Evolutionary conservation across 1,284 basidiomycete genomes (phyloP).

Genomic region (Trichosporon sp.): DNA sequence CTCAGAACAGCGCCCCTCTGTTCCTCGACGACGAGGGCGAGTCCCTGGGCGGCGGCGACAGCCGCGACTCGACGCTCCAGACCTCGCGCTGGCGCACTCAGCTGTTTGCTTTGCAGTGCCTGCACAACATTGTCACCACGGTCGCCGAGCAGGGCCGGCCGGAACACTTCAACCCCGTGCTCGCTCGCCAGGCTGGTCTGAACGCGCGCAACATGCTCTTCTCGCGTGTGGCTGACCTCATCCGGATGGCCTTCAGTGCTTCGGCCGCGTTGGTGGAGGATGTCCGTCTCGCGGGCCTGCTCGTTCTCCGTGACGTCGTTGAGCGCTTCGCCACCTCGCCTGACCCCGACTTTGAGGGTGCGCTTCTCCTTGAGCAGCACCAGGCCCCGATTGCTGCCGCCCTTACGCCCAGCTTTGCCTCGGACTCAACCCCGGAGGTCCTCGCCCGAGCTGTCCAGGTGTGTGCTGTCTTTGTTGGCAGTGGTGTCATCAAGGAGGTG

Average conservation of each 20-base stretch:
- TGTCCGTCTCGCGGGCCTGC: constrained; percentile 86
- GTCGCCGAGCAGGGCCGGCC: constrained; percentile 66
- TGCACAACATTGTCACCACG: constrained; percentile 81
- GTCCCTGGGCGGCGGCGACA: constrained; percentile 59
- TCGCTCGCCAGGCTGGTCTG: constrained; percentile 52
- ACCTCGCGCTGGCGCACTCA: constrained; percentile 95
- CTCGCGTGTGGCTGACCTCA: constrained; percentile 62
- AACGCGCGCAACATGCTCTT: constrained; percentile 43
- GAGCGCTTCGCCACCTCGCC: constrained; percentile 82
- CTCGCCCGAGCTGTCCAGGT: constrained; percentile 86
- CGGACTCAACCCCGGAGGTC: constrained; percentile 93
- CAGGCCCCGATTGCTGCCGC: constrained; percentile 98
- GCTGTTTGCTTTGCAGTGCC: constrained; percentile 85
- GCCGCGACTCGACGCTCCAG: constrained; percentile 35
- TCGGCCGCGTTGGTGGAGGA: constrained; percentile 93
- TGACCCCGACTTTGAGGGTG: constrained; percentile 88
- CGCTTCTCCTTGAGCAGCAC: constrained; percentile 91
- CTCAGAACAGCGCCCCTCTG: constrained; percentile 8
- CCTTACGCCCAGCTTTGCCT: constrained; percentile 91
- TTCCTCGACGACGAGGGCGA: constrained; percentile 88
- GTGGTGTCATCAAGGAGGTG: constrained; percentile 89
- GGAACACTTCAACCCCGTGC: constrained; percentile 74
- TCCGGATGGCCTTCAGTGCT: constrained; percentile 96
- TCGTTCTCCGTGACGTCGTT: constrained; percentile 87
- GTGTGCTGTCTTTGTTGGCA: constrained; percentile 91